These are phyloP conservation scores for Gastrodia elata DNA, from an alignment of 106 monocot species.

Conservation along the genomic window DNA sequence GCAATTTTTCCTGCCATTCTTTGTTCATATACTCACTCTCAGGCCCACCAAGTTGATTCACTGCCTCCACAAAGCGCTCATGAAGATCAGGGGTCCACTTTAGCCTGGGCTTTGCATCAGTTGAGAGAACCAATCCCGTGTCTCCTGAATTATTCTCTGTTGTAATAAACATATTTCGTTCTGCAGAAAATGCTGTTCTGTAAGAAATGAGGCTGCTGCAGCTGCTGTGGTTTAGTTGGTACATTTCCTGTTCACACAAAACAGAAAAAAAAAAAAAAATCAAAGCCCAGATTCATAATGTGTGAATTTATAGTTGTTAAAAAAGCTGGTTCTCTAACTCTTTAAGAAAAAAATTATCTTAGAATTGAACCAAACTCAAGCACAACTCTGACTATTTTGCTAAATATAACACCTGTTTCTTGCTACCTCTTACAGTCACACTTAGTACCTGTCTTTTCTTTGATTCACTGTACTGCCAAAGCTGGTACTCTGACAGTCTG, in stretches of 20 bases:
- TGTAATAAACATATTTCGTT: constrained; percentile 38
- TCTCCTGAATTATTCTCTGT: constrained; percentile 27
- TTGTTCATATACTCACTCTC: constrained; percentile 22
- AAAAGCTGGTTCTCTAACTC: too few relatives aligned
- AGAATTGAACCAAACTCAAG: too few relatives aligned
- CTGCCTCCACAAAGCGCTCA: constrained; percentile 16
- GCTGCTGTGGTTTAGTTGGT: constrained; percentile 14
- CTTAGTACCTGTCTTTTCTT: neutral
- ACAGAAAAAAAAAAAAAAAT: neutral
- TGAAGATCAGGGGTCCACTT: constrained; percentile 16
- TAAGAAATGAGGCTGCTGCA: constrained; percentile 32
- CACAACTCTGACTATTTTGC: neutral
- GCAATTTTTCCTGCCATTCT: neutral
- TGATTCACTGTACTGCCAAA: neutral
- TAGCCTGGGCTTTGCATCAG: constrained; percentile 29
- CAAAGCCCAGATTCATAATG: neutral
- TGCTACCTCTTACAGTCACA: neutral
- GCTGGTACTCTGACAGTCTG: neutral
- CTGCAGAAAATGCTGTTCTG: constrained; percentile 28
- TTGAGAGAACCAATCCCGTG: constrained; percentile 70
- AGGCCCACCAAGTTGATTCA: constrained; percentile 18
- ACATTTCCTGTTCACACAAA: neutral
- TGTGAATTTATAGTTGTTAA: too few relatives aligned
- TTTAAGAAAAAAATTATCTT: too few relatives aligned
- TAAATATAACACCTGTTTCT: neutral